Base-by-base conservation (phyloP, 2,329 filamentous ascomycete species). In the Fusarium equiseti region DNA sequence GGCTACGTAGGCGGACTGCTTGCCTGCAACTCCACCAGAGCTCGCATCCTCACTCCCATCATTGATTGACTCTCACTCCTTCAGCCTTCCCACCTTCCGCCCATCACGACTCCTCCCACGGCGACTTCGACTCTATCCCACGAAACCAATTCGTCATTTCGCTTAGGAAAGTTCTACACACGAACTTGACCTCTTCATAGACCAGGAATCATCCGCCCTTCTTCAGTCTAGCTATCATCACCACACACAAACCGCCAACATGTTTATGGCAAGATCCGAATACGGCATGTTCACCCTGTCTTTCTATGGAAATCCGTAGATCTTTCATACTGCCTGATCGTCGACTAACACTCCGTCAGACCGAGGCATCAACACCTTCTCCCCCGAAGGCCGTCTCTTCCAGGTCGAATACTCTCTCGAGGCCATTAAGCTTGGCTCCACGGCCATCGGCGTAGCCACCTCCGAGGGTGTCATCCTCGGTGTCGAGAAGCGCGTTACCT, bases 241-340 rank as follows among this genome's bases (percentile, higher is more conserved):
- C 59, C 52, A 64, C 61, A 68, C 61, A 75, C 59, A 66, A 67
- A 76, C 75, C 83, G 85, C 80, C 88, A 94, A 86, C 78, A 97
- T 97, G 96, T 99, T 99, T 90, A 98, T 99, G 89, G 95, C 96
- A 89, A 93, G 96, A 86, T 98, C 95, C 81, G 96, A 99, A 95
- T 99, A 99, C 87, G 96, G 95, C 96, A 88, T 86, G 91, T 81
- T 79, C 59, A 73, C 61, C 70, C 70, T 68, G 58, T 54, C 59
- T 72, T 43, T 77, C 59, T 26, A 53, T 29, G 18, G 10, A n/a
- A n/a, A 53, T 29, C n/a, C 4, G 9, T 24, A 20, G 72, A 68
- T 68, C 65, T 35, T 51, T 66, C 27, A 3, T 26, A 18, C 7
- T 32, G 22, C 29, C 20, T 13, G 5, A 49, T 22, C 24, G 9